Evolutionary conservation across 306 rosid genomes (phyloP).

Genomic region (Styphnolobium japonicum): DNA sequence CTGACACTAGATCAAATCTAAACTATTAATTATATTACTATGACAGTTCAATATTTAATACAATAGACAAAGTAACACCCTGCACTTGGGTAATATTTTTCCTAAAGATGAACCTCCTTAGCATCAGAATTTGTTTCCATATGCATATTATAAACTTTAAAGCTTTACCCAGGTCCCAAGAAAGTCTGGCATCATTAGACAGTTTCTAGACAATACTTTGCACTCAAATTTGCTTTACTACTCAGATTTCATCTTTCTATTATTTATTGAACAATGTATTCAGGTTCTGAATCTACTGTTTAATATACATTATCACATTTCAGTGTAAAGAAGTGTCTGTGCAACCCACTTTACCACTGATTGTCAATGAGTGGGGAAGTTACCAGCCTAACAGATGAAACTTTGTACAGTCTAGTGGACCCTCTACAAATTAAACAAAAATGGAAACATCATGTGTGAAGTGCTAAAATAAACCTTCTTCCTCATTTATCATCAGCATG

Average conservation of each 20-base stretch:
- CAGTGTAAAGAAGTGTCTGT: background rate
- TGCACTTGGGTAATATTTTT: background rate
- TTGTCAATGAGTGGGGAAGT: background rate
- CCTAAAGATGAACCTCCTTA: background rate
- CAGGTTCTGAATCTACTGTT: no score
- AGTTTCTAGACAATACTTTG: background rate
- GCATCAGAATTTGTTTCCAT: background rate
- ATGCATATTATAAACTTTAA: background rate
- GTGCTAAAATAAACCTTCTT: slow-evolving; percentile 52
- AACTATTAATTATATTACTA: background rate
- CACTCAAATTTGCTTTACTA: background rate
- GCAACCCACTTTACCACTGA: background rate
- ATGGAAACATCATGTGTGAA: background rate
- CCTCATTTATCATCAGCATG: slow-evolving; percentile 60
- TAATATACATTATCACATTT: background rate
- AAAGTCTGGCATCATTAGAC: background rate
- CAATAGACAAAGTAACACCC: background rate
- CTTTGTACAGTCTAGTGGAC: background rate
- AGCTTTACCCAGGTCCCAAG: background rate
- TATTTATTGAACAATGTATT: background rate
- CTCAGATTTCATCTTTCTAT: background rate
- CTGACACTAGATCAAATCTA: background rate
- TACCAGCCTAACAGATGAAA: background rate
- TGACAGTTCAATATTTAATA: background rate
- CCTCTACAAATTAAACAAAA: background rate